phyloP scores from a whole-genome alignment of 495 filamentous ascomycete genomes.

The Aspergillus nanangensis region DNA sequence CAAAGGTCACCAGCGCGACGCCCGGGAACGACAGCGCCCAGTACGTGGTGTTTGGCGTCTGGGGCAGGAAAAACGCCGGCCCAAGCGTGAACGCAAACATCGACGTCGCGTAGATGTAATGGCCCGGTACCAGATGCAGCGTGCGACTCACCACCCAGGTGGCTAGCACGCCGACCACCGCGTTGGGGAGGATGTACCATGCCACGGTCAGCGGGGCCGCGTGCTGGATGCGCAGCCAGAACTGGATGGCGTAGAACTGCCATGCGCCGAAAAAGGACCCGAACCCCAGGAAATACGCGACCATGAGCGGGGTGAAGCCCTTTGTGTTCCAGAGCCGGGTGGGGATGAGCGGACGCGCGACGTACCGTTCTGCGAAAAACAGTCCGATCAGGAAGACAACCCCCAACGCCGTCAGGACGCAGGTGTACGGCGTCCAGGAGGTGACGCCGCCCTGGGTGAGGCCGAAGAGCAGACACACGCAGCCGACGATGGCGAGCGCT shows the following conservation, averaged over 20 bases:
- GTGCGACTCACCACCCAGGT: slow-evolving; percentile 43
- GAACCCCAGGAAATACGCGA: slow-evolving; percentile 46
- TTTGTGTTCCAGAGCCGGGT: slow-evolving; percentile 31
- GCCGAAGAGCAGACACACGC: slow-evolving; percentile 27
- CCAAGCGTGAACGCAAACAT: slow-evolving; percentile 31
- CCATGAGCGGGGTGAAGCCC: slow-evolving; percentile 44
- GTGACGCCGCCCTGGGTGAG: slow-evolving; percentile 28
- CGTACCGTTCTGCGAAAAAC: slow-evolving; percentile 24
- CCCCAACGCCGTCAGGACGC: slow-evolving; percentile 18
- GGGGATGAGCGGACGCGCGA: slow-evolving; percentile 24
- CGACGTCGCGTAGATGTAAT: slow-evolving; percentile 40
- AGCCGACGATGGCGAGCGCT: slow-evolving; percentile 16
- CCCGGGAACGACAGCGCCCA: slow-evolving; percentile 29
- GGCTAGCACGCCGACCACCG: slow-evolving; percentile 37
- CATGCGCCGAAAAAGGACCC: slow-evolving; percentile 42
- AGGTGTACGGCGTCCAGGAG: slow-evolving; percentile 26
- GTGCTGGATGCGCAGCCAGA: slow-evolving; percentile 42
- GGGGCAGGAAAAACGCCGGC: slow-evolving; percentile 29
- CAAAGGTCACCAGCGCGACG: slow-evolving; percentile 27
- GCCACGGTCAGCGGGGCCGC: slow-evolving; percentile 33
- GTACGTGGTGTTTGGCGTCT: slow-evolving; percentile 23
- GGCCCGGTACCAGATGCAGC: slow-evolving; percentile 41
- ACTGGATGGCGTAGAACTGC: slow-evolving; percentile 51
- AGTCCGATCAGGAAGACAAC: slow-evolving; percentile 21
- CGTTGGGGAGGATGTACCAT: slow-evolving; percentile 28